Percentiles rank a stretch among this genome's conserved stretches.
Evolutionary conservation across 441 rosid species (phyloP).

Genomic region (Breynia disticha): DNA sequence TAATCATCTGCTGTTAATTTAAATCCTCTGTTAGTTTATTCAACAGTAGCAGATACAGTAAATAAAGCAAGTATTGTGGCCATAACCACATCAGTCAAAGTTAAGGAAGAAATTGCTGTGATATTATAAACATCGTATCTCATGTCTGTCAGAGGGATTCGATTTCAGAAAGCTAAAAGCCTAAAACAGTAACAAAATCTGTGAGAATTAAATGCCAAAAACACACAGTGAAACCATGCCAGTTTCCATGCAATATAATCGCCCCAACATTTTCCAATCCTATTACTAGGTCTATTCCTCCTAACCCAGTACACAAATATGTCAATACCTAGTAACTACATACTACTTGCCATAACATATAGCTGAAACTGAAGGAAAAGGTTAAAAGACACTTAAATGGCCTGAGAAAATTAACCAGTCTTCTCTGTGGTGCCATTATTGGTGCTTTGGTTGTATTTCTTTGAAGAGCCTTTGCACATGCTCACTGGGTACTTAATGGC

Average conservation of each 20-base stretch:
- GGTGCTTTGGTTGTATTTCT: conserved; percentile 10
- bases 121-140: conserved; percentile 4
- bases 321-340: not conserved
- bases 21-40: too few relatives aligned
- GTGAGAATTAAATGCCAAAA: conserved; percentile 7
- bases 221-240: not conserved
- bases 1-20: too few relatives aligned
- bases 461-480: conserved; percentile 16
- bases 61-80: not conserved
- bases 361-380: not conserved
- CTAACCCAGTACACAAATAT: not conserved
- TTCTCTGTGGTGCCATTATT: conserved; percentile 4
- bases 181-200: conserved; percentile 8
- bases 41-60: not conserved
- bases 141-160: conserved; percentile 18
- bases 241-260: conserved; percentile 2
- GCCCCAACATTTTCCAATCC: too few relatives aligned
- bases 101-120: not conserved
- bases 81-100: not conserved
- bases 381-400: not conserved
- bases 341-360: not conserved
- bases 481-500: conserved; percentile 70
- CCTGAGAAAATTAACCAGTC: not conserved
- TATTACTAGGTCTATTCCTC: not conserved
- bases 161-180: conserved; percentile 11